phyloP scores from a whole-genome alignment of 1,139 yeast species.

The Yamadazyma conglobata region DNA sequence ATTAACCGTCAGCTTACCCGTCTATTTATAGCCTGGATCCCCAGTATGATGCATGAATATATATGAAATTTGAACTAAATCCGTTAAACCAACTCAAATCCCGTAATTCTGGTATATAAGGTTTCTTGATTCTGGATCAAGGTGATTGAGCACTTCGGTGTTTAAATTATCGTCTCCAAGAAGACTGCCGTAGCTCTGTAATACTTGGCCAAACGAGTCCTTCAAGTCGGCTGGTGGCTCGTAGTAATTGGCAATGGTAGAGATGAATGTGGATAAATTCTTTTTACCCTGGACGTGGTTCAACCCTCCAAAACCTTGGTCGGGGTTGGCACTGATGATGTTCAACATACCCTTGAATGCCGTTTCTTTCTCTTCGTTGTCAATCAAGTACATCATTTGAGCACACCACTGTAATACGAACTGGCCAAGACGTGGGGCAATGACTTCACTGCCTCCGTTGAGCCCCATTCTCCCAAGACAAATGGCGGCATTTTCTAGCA shows the following conservation, averaged over 20 bases:
- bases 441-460: constrained; percentile 53
- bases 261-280: constrained; percentile 54
- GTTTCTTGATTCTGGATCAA: constrained; percentile 30
- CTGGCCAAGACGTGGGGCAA: constrained; percentile 53
- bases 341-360: constrained; percentile 76
- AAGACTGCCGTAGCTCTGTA: constrained; percentile 45
- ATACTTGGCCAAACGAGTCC: constrained; percentile 41
- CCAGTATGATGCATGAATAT: neutral
- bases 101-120: constrained; percentile 22
- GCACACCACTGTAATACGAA: constrained; percentile 66
- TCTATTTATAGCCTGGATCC: too few species aligned
- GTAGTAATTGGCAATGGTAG: constrained; percentile 60
- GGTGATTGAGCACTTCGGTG: constrained; percentile 26
- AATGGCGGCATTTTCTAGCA: constrained; percentile 86
- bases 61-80: neutral
- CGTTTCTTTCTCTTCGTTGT: constrained; percentile 78
- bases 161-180: constrained; percentile 43
- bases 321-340: constrained; percentile 63
- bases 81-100: constrained; percentile 14
- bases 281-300: constrained; percentile 44
- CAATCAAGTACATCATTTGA: constrained; percentile 60
- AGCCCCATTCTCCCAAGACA: constrained; percentile 88
- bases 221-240: constrained; percentile 48
- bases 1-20: too few species aligned
- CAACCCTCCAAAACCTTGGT: constrained; percentile 51